Conservation (phyloP, 2,329 filamentous ascomycete genomes). For the Colletotrichum camelliae region DNA sequence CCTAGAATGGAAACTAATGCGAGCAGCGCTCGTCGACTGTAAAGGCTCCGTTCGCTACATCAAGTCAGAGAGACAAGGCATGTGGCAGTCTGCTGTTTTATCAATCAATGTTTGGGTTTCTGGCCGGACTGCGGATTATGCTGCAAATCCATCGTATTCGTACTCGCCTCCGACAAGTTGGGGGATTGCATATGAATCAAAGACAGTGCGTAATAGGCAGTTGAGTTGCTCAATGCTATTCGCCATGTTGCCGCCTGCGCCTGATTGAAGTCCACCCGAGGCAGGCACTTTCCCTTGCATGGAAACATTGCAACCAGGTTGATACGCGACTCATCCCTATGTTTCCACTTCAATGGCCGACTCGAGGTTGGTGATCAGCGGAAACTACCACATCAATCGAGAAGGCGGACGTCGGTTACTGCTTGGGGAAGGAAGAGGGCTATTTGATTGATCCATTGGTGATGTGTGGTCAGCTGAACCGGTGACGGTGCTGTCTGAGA, state of each 20-base stretch:
- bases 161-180: neutral
- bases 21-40: neutral
- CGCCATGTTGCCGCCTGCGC: neutral
- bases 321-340: neutral
- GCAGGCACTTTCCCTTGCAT: neutral
- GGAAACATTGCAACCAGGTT: neutral
- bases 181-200: neutral
- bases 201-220: neutral
- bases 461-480: slow-evolving; percentile 4
- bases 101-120: neutral
- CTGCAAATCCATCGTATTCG: neutral
- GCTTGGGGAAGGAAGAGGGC: neutral
- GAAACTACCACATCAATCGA: neutral
- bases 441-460: neutral
- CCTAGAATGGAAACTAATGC: neutral
- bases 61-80: neutral
- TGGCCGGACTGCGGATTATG: neutral
- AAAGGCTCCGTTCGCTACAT: neutral
- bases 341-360: neutral
- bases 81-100: too few relatives aligned
- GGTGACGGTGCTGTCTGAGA: neutral
- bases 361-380: neutral
- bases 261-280: neutral
- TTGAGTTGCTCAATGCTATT: neutral
- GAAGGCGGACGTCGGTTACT: neutral